phyloP scores from a whole-genome alignment of 2,329 filamentous ascomycete genomes.

The Alternaria solani region DNA sequence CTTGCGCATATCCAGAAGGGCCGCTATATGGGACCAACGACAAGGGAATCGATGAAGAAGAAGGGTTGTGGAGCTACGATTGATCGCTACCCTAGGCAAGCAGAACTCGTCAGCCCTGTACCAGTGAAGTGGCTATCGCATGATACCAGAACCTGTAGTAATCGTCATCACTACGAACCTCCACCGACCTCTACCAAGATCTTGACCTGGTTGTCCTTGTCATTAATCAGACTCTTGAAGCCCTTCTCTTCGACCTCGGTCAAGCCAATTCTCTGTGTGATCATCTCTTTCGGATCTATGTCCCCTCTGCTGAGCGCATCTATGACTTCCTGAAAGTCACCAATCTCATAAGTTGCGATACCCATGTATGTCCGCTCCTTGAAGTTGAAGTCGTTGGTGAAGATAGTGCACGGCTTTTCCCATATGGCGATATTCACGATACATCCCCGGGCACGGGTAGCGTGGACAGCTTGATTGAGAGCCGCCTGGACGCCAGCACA shows the following conservation, averaged over 20 bases:
- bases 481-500: slow-evolving; percentile 62
- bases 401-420: slow-evolving; percentile 61
- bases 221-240: slow-evolving; percentile 58
- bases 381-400: slow-evolving; percentile 62
- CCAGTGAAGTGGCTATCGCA: neutral
- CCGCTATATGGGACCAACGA: neutral
- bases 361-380: slow-evolving; percentile 62
- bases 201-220: slow-evolving; percentile 61
- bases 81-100: neutral
- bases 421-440: slow-evolving; percentile 65
- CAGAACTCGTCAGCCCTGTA: neutral
- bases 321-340: slow-evolving; percentile 58
- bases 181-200: slow-evolving; percentile 55
- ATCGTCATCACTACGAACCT: slow-evolving; percentile 11
- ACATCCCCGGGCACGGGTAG: slow-evolving; percentile 60
- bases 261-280: slow-evolving; percentile 58
- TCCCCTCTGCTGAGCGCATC: slow-evolving; percentile 57
- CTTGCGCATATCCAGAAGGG: neutral
- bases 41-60: neutral
- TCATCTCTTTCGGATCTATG: slow-evolving; percentile 57
- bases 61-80: neutral
- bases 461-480: slow-evolving; percentile 59
- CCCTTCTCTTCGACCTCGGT: slow-evolving; percentile 58
- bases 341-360: slow-evolving; percentile 61
- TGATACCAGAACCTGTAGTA: neutral